Evolutionary conservation across 2,329 filamentous ascomycete genomes (phyloP).

Genomic region (Colletotrichum aenigma): DNA sequence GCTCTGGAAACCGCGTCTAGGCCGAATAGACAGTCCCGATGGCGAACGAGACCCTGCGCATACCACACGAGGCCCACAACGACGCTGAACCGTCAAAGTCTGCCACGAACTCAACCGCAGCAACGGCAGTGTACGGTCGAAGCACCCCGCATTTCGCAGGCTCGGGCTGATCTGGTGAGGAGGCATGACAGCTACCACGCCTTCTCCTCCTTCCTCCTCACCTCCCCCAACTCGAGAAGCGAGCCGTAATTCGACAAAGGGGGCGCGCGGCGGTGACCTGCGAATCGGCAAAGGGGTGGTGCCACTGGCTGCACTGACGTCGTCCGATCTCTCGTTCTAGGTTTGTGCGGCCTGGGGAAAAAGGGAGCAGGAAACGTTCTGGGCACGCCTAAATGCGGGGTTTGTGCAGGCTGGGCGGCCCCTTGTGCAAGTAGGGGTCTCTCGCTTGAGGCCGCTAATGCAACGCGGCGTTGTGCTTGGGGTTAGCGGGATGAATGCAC

Average conservation of each 20-base stretch:
- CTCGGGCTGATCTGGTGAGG: constrained; percentile 8
- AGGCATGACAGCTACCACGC: not conserved
- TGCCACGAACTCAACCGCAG: not conserved
- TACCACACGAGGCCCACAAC: not conserved
- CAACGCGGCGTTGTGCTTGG: not conserved
- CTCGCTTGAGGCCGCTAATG: not conserved
- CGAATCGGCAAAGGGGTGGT: not conserved
- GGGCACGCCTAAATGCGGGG: constrained; percentile 15
- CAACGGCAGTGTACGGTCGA: not conserved
- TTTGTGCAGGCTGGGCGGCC: not conserved
- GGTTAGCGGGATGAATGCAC: not conserved
- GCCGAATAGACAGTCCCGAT: not conserved
- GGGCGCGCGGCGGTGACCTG: not conserved
- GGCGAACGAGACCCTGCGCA: not conserved
- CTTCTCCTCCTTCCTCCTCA: not conserved
- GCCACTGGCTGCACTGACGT: constrained; percentile 2
- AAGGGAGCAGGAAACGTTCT: constrained; percentile 1
- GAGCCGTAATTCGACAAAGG: not conserved
- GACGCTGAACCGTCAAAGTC: not conserved
- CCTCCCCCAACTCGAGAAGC: not conserved
- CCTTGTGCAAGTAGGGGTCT: not conserved
- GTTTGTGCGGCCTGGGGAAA: not conserved
- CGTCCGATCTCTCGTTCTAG: constrained; percentile 5
- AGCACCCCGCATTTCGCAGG: constrained; percentile 11
- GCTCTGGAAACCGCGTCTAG: not conserved